Conservation (phyloP, 495 filamentous ascomycete genomes). For the Talaromyces liani region DNA sequence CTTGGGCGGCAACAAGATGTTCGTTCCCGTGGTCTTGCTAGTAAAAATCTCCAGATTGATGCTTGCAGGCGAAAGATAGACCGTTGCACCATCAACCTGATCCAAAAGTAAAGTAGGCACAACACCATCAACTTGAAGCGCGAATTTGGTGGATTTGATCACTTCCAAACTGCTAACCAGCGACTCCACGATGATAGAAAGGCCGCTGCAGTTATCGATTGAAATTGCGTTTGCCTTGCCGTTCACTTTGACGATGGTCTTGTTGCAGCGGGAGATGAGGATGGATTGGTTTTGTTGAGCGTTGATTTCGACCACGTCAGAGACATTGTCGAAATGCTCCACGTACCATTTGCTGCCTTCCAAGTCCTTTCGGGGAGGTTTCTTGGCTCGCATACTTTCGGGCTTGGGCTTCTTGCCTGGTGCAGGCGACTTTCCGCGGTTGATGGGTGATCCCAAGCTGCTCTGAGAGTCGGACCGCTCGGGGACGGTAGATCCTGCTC, state of each 20-base stretch:
- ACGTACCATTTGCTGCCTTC: conserved; percentile 95
- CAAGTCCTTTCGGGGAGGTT: conserved; percentile 83
- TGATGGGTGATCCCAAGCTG: conserved; percentile 26
- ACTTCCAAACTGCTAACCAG: conserved; percentile 88
- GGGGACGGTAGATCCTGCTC: conserved; percentile 60
- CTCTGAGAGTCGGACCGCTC: conserved; percentile 46
- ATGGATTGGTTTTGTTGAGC: conserved; percentile 81
- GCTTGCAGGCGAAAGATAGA: conserved; percentile 79
- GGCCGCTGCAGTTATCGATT: conserved; percentile 78
- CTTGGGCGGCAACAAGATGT: conserved; percentile 68
- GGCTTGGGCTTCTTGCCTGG: conserved; percentile 92
- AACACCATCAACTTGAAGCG: conserved; percentile 75
- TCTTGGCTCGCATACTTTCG: conserved; percentile 87
- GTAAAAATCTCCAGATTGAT: conserved; percentile 73
- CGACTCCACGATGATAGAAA: conserved; percentile 79
- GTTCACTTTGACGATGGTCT: conserved; percentile 78
- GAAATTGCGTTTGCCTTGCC: conserved; percentile 95
- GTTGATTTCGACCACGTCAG: conserved; percentile 63
- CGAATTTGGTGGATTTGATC: conserved; percentile 89
- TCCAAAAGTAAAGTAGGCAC: conserved; percentile 85
- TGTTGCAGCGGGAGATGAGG: conserved; percentile 83
- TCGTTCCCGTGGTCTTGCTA: conserved; percentile 76
- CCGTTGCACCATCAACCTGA: conserved; percentile 80
- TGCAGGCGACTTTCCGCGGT: conserved; percentile 68
- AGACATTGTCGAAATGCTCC: conserved; percentile 77